Evolutionary conservation across 345 rosid genomes (phyloP).

Genomic region (Eucalyptus coolabah): DNA sequence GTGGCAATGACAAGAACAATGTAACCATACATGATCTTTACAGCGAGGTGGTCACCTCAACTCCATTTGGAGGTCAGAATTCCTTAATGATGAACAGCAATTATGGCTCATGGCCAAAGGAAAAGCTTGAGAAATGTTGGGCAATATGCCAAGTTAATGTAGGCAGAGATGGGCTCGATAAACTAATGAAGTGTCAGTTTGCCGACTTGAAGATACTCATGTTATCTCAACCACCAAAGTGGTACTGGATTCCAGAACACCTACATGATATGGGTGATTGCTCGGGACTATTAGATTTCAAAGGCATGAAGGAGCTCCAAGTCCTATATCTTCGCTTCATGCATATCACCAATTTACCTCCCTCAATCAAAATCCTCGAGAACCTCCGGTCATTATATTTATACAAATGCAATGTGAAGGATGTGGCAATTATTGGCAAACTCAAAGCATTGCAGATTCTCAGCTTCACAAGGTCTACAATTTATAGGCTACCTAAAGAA

Average conservation of each 20-base stretch:
- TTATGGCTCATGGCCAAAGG: too few species aligned
- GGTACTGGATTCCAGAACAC: accelerated
- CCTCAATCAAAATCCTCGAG: background rate
- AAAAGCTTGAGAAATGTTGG: background rate
- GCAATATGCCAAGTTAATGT: background rate
- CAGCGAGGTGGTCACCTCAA: background rate
- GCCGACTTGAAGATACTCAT: background rate
- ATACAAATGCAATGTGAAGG: accelerated
- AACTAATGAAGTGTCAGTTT: accelerated
- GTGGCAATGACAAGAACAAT: background rate
- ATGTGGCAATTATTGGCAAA: background rate
- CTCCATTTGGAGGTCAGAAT: background rate
- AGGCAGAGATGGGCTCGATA: accelerated
- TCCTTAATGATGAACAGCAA: background rate
- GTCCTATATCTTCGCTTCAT: background rate
- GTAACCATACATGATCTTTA: background rate
- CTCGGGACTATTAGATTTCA: background rate
- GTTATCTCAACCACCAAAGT: accelerated
- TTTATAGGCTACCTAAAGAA: background rate
- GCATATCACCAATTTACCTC: background rate
- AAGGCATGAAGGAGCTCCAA: accelerated
- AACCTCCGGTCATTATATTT: background rate
- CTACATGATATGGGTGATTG: accelerated
- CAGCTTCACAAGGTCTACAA: accelerated
- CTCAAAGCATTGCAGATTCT: background rate